phyloP scores from a whole-genome alignment of 2,329 filamentous ascomycete genomes.

The Cladosporium colombiae region DNA sequence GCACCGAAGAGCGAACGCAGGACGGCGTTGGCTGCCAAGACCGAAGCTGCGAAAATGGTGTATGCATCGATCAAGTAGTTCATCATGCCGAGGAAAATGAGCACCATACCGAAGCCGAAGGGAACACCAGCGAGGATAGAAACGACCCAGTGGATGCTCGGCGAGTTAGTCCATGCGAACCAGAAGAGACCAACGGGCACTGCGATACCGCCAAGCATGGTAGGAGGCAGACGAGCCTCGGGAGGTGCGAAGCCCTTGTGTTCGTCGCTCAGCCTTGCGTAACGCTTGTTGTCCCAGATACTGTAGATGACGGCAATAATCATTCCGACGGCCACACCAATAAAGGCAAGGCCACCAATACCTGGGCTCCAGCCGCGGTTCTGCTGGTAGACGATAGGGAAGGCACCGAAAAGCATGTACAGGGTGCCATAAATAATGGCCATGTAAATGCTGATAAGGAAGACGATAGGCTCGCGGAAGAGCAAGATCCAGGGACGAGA shows the following conservation, averaged over 20 bases:
- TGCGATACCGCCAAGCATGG: conserved; percentile 62
- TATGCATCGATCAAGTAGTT: conserved; percentile 71
- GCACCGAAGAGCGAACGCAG: conserved; percentile 76
- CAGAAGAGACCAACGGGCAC: conserved; percentile 67
- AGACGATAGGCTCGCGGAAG: conserved; percentile 69
- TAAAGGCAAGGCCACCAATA: conserved; percentile 64
- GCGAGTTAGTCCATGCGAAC: conserved; percentile 67
- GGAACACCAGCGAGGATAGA: conserved; percentile 53
- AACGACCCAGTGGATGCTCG: conserved; percentile 58
- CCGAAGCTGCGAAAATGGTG: conserved; percentile 75
- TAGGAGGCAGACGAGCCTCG: conserved; percentile 64
- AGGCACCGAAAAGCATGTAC: conserved; percentile 53
- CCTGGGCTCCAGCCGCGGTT: conserved; percentile 60
- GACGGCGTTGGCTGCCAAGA: conserved; percentile 76
- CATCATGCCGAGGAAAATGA: conserved; percentile 66
- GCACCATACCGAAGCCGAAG: conserved; percentile 61
- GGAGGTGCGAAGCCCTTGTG: conserved; percentile 61
- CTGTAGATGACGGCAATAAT: conserved; percentile 56
- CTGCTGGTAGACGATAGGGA: conserved; percentile 63
- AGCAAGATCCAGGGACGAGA: conserved; percentile 68
- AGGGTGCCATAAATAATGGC: conserved; percentile 57
- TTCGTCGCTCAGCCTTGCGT: conserved; percentile 48
- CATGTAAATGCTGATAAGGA: conserved; percentile 66
- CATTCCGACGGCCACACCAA: conserved; percentile 70
- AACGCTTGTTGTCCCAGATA: conserved; percentile 56